Evolutionary conservation across 257 asterid species (phyloP).

Genomic region (Verbascum thapsus): DNA sequence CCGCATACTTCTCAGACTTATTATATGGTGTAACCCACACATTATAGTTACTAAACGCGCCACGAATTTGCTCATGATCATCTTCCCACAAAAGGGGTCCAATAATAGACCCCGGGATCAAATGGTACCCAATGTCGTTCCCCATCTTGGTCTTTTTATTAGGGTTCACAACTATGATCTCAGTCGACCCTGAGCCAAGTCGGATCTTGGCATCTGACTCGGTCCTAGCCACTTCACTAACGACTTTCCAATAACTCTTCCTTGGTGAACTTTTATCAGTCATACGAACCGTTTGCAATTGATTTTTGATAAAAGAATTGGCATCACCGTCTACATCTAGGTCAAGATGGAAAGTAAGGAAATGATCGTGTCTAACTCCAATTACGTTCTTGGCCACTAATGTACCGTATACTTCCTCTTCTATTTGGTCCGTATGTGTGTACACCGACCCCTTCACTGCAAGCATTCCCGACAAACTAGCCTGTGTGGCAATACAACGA

Average conservation of each 20-base stretch:
- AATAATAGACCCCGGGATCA: slow-evolving; percentile 25
- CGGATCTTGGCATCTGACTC: slow-evolving; percentile 33
- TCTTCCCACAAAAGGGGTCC: slow-evolving; percentile 26
- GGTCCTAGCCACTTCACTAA: slow-evolving; percentile 22
- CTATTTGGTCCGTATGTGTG: slow-evolving; percentile 30
- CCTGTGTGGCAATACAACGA: slow-evolving; percentile 8
- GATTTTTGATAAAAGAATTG: slow-evolving; percentile 29
- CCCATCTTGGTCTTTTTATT: slow-evolving; percentile 36
- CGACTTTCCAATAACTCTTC: slow-evolving; percentile 32
- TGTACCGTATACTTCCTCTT: slow-evolving; percentile 28
- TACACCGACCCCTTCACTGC: slow-evolving; percentile 33
- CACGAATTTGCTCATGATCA: slow-evolving; percentile 29
- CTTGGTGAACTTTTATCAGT: slow-evolving; percentile 4
- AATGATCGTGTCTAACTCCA: slow-evolving; percentile 28
- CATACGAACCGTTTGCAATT: slow-evolving; percentile 10
- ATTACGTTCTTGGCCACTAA: slow-evolving; percentile 29
- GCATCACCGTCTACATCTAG: slow-evolving; percentile 32
- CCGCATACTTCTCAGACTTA: slow-evolving; percentile 34
- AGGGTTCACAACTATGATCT: slow-evolving; percentile 30
- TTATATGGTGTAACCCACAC: slow-evolving; percentile 42
- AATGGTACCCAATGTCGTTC: slow-evolving; percentile 28
- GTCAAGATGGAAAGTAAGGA: slow-evolving; percentile 35
- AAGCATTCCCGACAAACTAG: slow-evolving; percentile 40
- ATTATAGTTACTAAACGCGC: slow-evolving; percentile 27
- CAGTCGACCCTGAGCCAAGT: slow-evolving; percentile 19